Conservation (phyloP, 73 alveolate species). For the Paramecium caudatum region DNA sequence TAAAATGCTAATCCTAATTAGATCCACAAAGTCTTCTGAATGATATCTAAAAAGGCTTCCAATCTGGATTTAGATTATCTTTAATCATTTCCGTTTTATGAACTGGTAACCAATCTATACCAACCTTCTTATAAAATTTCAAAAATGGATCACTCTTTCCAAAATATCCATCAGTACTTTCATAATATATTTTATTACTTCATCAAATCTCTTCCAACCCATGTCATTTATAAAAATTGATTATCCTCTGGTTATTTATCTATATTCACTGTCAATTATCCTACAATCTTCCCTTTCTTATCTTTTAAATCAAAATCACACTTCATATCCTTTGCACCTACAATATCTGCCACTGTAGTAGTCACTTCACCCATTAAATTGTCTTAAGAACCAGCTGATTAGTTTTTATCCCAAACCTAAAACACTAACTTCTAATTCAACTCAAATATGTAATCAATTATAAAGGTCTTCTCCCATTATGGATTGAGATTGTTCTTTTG, state of each 20-base stretch:
- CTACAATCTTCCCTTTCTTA: constrained; percentile 59
- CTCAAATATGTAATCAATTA: constrained; percentile 88
- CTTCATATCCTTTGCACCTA: constrained; percentile 82
- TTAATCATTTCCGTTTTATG: constrained; percentile 77
- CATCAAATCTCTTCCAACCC: constrained; percentile 72
- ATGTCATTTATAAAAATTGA: constrained; percentile 68
- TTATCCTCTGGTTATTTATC: constrained; percentile 76
- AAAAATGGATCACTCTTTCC: constrained; percentile 81
- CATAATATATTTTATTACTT: constrained; percentile 7
- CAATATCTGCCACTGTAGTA: constrained; percentile 87
- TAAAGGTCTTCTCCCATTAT: constrained; percentile 77
- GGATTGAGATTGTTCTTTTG: constrained; percentile 84
- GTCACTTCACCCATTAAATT: constrained; percentile 74
- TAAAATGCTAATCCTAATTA: constrained; percentile 73
- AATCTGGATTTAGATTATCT: constrained; percentile 79
- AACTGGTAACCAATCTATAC: constrained; percentile 63
- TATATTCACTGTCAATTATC: constrained; percentile 79
- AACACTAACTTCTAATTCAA: constrained; percentile 80
- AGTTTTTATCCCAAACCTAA: constrained; percentile 82
- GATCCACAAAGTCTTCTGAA: constrained; percentile 81
- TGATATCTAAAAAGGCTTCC: constrained; percentile 85
- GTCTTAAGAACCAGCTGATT: constrained; percentile 73
- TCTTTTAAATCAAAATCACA: constrained; percentile 70
- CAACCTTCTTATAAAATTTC: constrained; percentile 58
- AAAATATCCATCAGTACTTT: constrained; percentile 77